Evolutionary conservation across 768 basidiomycete species (phyloP), one percentile per base, ranked within the genome.

Genomic region (Suillus decipiens): DNA sequence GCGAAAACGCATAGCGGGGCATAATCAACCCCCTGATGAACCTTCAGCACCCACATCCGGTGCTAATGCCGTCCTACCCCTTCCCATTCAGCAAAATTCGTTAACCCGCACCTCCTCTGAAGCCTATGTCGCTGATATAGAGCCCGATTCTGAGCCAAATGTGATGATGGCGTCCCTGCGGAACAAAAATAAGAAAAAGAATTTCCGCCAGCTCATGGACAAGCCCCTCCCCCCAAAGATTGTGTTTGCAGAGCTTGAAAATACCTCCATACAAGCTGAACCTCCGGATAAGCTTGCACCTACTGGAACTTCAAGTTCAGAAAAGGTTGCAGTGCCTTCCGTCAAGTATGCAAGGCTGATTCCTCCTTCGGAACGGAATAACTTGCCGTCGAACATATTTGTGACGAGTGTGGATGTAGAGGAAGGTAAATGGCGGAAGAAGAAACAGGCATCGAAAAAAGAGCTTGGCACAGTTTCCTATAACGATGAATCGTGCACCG

Each of bases 171-270:
- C 83, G 47, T 84, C 84, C 0, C 73, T 90, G 24, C 79, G 84
- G 50, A 92, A 89, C 72, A 91, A 89, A 74, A 92, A 90, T 73
- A 92, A 92, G 73, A 84, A 83, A 51, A 88, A 84, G 62, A 86
- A 85, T 22, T 90, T 88, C 74, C 86, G 82, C 67, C 77, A 83
- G 56, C 75, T 83, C 8, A 79, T 87, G 73, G 66, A 74, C 55
- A 75, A 43, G 71, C 80, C 59, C 58, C 80, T 73, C 66, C 81
- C 72, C 39, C 70, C 76, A 43, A 89, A 85, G 73, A 88, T 90
- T 61, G 75, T 85, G 19, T 89, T 89, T 64, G 71, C 71, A 1
- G 68, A 73, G 14, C 62, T 64, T 42, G 69, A 64, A 28, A 61
- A 42, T 10, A 65, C 28, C 8, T 47, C 36, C 33, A 9, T 2